phyloP scores from a whole-genome alignment of 495 filamentous ascomycete genomes.

The Daldinia decipiens region DNA sequence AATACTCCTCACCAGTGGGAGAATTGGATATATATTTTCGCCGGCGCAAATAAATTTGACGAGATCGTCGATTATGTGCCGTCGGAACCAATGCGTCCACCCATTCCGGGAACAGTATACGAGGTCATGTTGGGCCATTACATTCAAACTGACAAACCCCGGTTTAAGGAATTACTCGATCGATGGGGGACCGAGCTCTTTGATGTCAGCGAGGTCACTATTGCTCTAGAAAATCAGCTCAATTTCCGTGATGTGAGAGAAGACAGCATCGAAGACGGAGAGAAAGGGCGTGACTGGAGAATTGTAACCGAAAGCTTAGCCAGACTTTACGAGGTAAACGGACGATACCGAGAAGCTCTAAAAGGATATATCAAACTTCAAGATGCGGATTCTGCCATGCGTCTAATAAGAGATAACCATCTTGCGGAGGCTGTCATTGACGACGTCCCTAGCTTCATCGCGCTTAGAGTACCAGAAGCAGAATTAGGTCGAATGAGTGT shows the following conservation, averaged over 20 bases:
- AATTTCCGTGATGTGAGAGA: constrained; percentile 71
- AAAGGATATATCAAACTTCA: constrained; percentile 89
- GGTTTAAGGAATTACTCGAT: constrained; percentile 81
- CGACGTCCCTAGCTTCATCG: constrained; percentile 87
- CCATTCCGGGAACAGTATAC: constrained; percentile 84
- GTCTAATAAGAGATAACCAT: constrained; percentile 82
- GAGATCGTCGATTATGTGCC: constrained; percentile 90
- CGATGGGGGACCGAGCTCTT: constrained; percentile 88
- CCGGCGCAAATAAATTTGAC: constrained; percentile 82
- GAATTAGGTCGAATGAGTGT: constrained; percentile 72
- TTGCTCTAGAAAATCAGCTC: constrained; percentile 78
- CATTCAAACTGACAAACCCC: constrained; percentile 71
- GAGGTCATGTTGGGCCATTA: constrained; percentile 89
- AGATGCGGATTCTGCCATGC: constrained; percentile 89
- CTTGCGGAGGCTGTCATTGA: constrained; percentile 86
- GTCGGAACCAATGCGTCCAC: constrained; percentile 73
- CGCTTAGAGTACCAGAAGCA: constrained; percentile 81
- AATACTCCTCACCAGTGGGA: constrained; percentile 87
- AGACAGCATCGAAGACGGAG: constrained; percentile 73
- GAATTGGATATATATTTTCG: constrained; percentile 92
- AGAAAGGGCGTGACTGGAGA: constrained; percentile 79
- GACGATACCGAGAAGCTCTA: constrained; percentile 82
- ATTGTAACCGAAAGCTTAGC: constrained; percentile 85
- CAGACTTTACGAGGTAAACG: constrained; percentile 80
- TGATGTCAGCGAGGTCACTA: constrained; percentile 73